Conservation (phyloP, 495 filamentous ascomycete species). For the Rhizodiscina lignyota region DNA sequence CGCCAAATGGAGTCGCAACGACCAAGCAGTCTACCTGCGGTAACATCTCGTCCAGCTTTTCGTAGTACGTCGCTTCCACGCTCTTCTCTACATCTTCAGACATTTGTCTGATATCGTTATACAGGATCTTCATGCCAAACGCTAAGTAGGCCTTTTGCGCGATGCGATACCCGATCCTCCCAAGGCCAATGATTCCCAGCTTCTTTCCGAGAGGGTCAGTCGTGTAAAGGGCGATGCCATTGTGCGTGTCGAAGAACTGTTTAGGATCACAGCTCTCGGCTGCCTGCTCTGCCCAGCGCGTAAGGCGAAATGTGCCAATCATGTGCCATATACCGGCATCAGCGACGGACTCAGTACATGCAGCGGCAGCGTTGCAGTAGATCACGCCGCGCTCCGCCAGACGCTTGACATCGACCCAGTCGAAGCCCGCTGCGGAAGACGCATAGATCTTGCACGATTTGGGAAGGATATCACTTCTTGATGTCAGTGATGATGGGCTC, state of each 20-base stretch:
- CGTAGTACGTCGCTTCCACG: slow-evolving; percentile 34
- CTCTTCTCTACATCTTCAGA: slow-evolving; percentile 22
- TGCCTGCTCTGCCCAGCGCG: slow-evolving; percentile 42
- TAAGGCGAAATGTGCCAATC: slow-evolving; percentile 46
- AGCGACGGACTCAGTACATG: slow-evolving; percentile 51
- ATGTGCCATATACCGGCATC: slow-evolving; percentile 48
- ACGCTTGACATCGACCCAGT: slow-evolving; percentile 58
- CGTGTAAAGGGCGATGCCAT: slow-evolving; percentile 33
- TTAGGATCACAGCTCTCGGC: slow-evolving; percentile 23
- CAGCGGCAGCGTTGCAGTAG: slow-evolving; percentile 54
- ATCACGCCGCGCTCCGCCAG: slow-evolving; percentile 50
- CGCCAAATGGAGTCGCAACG: slow-evolving; percentile 48
- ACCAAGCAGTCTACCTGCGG: slow-evolving; percentile 44
- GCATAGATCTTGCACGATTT: slow-evolving; percentile 49
- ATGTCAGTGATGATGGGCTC: too few species aligned
- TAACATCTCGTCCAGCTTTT: slow-evolving; percentile 34
- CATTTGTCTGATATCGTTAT: slow-evolving; percentile 49
- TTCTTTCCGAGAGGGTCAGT: slow-evolving; percentile 38
- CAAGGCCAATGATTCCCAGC: slow-evolving; percentile 49
- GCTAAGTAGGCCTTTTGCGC: slow-evolving; percentile 41
- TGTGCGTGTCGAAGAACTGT: slow-evolving; percentile 39
- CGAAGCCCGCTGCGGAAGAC: slow-evolving; percentile 57
- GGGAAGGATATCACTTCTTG: slow-evolving; percentile 38
- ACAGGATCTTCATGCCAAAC: slow-evolving; percentile 53
- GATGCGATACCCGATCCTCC: slow-evolving; percentile 51